Percentiles rank a stretch among this genome's conserved stretches.
Evolutionary conservation across 495 filamentous ascomycete species (phyloP).

Genomic region (Pyrenula aspistea): DNA sequence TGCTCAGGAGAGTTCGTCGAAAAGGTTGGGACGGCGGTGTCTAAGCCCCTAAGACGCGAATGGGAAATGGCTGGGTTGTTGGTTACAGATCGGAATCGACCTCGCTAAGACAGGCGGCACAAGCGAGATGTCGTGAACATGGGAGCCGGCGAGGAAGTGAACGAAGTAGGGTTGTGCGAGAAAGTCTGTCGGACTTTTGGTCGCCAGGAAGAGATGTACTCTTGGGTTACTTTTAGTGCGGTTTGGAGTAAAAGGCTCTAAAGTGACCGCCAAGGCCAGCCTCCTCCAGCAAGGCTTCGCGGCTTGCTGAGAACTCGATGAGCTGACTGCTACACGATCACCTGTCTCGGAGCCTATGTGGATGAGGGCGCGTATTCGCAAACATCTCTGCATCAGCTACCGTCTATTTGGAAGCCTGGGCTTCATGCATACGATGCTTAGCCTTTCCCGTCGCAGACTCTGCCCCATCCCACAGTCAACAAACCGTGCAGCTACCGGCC

Average conservation of each 20-base stretch:
- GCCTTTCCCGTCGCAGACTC: not conserved
- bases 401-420: no score
- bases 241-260: not conserved
- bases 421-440: not conserved
- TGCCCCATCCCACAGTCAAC: not conserved
- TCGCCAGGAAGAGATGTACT: not conserved
- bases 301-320: no score
- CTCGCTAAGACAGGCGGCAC: not conserved
- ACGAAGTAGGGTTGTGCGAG: not conserved
- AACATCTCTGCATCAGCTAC: no score
- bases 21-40: not conserved
- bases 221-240: not conserved
- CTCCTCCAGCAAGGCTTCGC: not conserved
- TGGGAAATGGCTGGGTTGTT: not conserved
- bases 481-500: no score
- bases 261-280: not conserved
- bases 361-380: no score
- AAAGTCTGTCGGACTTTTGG: not conserved
- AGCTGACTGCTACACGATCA: no score
- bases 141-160: not conserved
- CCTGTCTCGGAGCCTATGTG: no score
- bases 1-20: not conserved
- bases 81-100: not conserved
- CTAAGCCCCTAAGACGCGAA: not conserved
- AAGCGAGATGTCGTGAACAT: not conserved